phyloP scores from a whole-genome alignment of 352 stramenopile species.

The Phytophthora hybrid region DNA sequence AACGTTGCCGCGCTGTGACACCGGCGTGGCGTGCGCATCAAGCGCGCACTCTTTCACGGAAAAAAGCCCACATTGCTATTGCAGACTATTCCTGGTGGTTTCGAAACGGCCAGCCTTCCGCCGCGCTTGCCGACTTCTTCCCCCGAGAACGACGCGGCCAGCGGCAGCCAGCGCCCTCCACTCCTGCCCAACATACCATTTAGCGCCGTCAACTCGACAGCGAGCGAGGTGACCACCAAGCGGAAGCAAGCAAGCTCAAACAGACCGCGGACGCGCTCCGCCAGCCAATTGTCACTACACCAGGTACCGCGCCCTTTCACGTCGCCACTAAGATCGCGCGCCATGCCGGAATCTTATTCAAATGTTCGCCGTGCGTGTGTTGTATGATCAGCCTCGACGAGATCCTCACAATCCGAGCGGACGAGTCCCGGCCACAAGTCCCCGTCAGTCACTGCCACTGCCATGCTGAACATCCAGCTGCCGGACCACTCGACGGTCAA shows the following conservation, averaged over 20 bases:
- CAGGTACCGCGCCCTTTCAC: conserved; percentile 39
- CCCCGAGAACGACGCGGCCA: conserved; percentile 7
- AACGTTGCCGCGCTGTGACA: neutral
- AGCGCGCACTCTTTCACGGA: neutral
- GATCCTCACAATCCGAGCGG: conserved; percentile 36
- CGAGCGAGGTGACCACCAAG: neutral
- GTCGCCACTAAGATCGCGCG: conserved; percentile 11
- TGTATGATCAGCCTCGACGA: neutral
- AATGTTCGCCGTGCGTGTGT: conserved; percentile 22
- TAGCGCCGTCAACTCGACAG: conserved; percentile 29
- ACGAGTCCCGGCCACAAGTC: conserved; percentile 10
- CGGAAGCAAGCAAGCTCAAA: too few species aligned
- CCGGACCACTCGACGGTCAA: conserved; percentile 43
- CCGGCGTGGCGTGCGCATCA: neutral
- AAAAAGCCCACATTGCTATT: neutral
- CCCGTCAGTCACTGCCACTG: neutral
- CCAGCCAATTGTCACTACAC: neutral
- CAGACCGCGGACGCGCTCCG: neutral
- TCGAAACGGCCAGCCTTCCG: conserved; percentile 30
- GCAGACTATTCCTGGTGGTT: conserved; percentile 14
- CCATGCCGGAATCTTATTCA: conserved; percentile 38
- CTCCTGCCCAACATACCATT: conserved; percentile 28
- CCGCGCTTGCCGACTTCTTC: conserved; percentile 20
- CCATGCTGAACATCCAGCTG: conserved; percentile 61
- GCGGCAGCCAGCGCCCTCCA: neutral